These are phyloP conservation scores for Orbilia quercus DNA, from an alignment of 2,329 filamentous ascomycete genomes.

Conservation along the genomic window DNA sequence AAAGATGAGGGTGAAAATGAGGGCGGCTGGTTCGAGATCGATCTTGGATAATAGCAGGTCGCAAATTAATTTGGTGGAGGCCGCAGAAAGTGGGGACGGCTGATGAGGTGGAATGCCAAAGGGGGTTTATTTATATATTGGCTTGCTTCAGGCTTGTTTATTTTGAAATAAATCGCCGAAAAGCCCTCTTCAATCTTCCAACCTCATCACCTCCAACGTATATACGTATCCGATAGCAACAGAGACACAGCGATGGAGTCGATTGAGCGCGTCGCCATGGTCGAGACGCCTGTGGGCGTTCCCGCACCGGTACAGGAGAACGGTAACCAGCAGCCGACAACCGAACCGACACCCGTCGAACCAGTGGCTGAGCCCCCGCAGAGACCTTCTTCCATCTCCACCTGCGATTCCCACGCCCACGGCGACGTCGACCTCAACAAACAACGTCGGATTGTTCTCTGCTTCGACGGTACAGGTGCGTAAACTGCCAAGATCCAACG, in stretches of 20 bases:
- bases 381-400: constrained; percentile 45
- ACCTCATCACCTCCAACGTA: neutral
- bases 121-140: neutral
- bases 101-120: neutral
- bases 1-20: too few species aligned
- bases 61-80: constrained; percentile 1
- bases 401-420: constrained; percentile 33
- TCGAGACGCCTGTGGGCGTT: constrained; percentile 42
- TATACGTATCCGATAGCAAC: neutral
- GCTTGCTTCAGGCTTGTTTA: constrained; percentile 28
- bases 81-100: constrained; percentile 2
- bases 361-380: constrained; percentile 24
- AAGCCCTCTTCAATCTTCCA: neutral
- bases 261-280: constrained; percentile 55
- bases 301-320: neutral
- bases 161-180: constrained; percentile 33
- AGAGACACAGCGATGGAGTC: constrained; percentile 31
- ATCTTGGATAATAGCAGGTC: constrained; percentile 17
- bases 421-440: constrained; percentile 45
- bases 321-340: constrained; percentile 9
- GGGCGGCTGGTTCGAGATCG: constrained; percentile 41
- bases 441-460: constrained; percentile 65
- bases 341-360: constrained; percentile 1
- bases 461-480: constrained; percentile 68
- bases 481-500: constrained; percentile 61